These are phyloP conservation scores for Chloris gayana DNA, from an alignment of 176 grass and related monocot species.

Conservation along the genomic window DNA sequence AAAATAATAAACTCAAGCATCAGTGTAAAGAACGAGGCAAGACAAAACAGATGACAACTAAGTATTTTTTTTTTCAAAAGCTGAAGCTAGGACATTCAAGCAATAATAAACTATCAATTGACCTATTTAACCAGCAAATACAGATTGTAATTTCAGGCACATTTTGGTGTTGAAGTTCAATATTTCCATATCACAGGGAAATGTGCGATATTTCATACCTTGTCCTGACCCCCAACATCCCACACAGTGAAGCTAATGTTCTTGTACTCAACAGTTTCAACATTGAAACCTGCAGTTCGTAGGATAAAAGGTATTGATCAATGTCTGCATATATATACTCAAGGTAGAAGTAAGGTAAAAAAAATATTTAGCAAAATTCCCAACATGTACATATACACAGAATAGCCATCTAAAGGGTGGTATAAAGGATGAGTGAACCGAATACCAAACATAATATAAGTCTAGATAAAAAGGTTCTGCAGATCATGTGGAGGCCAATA, in stretches of 20 bases:
- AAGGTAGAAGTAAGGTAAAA: not conserved
- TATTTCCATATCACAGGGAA: not conserved
- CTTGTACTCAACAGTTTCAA: slow-evolving; percentile 70
- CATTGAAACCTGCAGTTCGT: slow-evolving; percentile 58
- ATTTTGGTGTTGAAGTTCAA: not conserved
- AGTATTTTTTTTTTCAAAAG: not conserved
- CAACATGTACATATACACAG: not conserved
- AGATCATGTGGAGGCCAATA: not conserved
- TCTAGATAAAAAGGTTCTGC: not conserved
- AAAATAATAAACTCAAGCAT: not conserved
- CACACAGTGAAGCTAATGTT: slow-evolving; percentile 72
- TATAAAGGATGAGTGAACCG: not conserved
- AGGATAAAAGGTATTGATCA: not conserved
- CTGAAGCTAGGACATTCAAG: not conserved
- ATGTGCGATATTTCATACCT: slow-evolving; percentile 25
- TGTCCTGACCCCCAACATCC: slow-evolving; percentile 72
- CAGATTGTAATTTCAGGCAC: not conserved
- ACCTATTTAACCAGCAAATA: not conserved
- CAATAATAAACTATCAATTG: not conserved
- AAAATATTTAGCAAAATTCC: not conserved
- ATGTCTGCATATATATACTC: not conserved
- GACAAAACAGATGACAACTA: not conserved
- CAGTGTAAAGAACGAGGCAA: not conserved
- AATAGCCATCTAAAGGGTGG: not conserved
- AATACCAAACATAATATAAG: not conserved